Evolutionary conservation across 2,329 filamentous ascomycete species (phyloP), one percentile per base, ranked within the genome.

Genomic region (Aureobasidium subglaciale): DNA sequence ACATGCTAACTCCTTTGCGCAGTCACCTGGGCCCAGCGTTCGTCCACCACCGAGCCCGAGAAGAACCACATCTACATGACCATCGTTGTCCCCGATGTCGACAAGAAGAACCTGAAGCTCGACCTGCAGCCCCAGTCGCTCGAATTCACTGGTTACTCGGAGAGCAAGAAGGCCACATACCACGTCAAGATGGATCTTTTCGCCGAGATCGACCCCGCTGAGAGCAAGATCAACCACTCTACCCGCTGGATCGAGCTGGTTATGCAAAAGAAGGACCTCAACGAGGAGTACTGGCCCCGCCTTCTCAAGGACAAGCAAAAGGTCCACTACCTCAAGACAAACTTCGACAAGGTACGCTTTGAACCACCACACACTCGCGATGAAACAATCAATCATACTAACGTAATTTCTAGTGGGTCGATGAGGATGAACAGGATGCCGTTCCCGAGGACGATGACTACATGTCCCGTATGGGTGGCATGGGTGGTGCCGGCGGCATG

Each of bases 11-110:
- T 61, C 52, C 46, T n/a, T 13, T 56, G 55, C 40, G 38, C 67
- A 97, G 93, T 99, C 66, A 87, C 90, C 74, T 99, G 93, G 93
- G 92, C 93, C 63, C 93, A 99, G 80, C 91, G 93, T 79, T 97
- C 92, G 43, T 93, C 86, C 68, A 78, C 74, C 65, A 78, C 78
- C 63, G 91, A 96, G 55, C 71, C 87, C 56, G 81, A 85, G 71
- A 95, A 91, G 80, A 99, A 99, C 82, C 88, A 90, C 77, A 78
- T 99, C 80, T 95, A 90, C 79, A 82, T 99, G 63, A 95, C 89
- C 70, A 89, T 99, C 76, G 82, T 83, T 66, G 90, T 91, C 49
- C 83, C 91, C 64, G 93, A 99, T 71, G 87, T 96, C 41, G 77
- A 87, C 64, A 78, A 83, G 66, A 78, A 81, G 43, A 84, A 86